Evolutionary conservation across 163 green algal species (phyloP).

Genomic region (Coccomyxa subellipsoidea): DNA sequence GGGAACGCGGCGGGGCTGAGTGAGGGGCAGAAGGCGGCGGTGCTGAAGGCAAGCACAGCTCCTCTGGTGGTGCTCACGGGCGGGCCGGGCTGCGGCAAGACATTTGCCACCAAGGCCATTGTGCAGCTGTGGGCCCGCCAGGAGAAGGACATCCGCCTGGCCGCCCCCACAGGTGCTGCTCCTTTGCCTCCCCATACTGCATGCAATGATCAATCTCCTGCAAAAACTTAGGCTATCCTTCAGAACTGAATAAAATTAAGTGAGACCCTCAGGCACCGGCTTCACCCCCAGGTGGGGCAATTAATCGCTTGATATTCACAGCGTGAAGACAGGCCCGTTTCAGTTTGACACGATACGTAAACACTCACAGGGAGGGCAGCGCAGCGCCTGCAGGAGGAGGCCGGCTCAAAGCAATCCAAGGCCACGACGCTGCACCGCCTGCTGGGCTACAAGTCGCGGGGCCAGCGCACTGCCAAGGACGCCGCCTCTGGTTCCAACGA

Average conservation of each 20-base stretch:
- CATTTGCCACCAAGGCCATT: conserved; percentile 52
- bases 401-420: not conserved
- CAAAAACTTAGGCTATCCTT: too few species aligned
- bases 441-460: conserved; percentile 49
- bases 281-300: too few species aligned
- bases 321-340: too few species aligned
- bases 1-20: conserved; percentile 19
- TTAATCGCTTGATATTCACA: too few species aligned
- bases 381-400: conserved; percentile 58
- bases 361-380: conserved; percentile 69
- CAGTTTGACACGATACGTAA: too few species aligned
- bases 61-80: conserved; percentile 68
- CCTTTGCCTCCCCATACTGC: not conserved
- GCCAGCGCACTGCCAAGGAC: not conserved
- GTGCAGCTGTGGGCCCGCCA: conserved; percentile 55
- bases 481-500: not conserved
- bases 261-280: too few species aligned
- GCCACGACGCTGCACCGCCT: conserved; percentile 77
- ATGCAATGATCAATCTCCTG: not conserved
- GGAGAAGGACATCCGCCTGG: conserved; percentile 49
- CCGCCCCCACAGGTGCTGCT: conserved; percentile 53
- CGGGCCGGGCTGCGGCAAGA: conserved; percentile 76
- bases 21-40: conserved; percentile 47
- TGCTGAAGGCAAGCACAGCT: conserved; percentile 40
- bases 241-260: too few species aligned